These are phyloP conservation scores for Marchantia polymorpha DNA, from an alignment of 225 moss, liverwort and hornwort genomes.

Conservation along the genomic window DNA sequence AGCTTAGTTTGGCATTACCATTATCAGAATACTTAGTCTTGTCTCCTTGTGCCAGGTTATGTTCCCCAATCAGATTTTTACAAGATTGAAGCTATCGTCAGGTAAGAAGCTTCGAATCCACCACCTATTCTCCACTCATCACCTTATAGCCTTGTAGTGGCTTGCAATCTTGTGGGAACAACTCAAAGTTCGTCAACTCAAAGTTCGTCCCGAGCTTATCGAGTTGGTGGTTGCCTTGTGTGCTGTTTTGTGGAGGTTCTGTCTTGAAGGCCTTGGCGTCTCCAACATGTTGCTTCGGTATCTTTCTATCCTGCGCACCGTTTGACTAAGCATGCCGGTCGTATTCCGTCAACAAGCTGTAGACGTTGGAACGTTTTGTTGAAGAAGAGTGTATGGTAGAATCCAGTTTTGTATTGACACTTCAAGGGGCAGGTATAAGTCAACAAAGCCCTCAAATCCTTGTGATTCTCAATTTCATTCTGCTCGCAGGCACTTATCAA, in stretches of 20 bases:
- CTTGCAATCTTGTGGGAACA: neutral
- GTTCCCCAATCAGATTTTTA: constrained; percentile 63
- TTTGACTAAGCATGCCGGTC: neutral
- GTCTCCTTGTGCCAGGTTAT: constrained; percentile 36
- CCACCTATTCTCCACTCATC: too few species aligned
- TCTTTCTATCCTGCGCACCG: neutral
- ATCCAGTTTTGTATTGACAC: too few species aligned
- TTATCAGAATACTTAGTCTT: neutral
- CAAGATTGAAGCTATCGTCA: constrained; percentile 79
- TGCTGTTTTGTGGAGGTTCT: constrained; percentile 9
- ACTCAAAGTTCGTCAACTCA: neutral
- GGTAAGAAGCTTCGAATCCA: constrained; percentile 30
- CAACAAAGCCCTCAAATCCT: neutral
- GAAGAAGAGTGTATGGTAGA: neutral
- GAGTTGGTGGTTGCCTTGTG: constrained; percentile 11
- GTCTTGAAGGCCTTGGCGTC: constrained; percentile 44
- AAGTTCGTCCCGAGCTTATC: constrained; percentile 3
- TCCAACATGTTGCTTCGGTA: constrained; percentile 42
- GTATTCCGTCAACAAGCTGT: neutral
- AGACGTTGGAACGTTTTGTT: too few species aligned
- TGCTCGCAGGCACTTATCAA: constrained; percentile 37
- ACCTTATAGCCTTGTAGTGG: neutral
- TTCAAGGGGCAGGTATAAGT: too few species aligned
- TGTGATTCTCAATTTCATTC: neutral
- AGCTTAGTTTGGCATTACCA: neutral